phyloP scores from a whole-genome alignment of 2,329 filamentous ascomycete species.

The Orbilia javanica region DNA sequence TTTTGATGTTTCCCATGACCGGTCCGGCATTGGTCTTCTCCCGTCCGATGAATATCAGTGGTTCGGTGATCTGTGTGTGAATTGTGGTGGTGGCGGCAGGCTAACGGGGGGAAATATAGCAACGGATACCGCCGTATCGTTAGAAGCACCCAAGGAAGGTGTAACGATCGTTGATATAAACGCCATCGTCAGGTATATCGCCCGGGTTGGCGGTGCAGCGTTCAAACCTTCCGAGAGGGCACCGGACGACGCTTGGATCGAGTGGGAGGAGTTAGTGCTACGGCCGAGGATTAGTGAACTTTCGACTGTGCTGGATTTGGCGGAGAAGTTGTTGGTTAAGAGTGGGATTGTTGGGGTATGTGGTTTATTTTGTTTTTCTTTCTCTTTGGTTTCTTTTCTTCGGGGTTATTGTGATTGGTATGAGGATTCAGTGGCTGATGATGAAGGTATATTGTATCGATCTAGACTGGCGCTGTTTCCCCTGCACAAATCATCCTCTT shows the following conservation, averaged over 20 bases:
- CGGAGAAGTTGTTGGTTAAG: conserved; percentile 35
- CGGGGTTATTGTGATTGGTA: not conserved
- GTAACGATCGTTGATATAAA: conserved; percentile 61
- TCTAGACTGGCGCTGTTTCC: conserved; percentile 41
- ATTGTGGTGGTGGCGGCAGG: not conserved
- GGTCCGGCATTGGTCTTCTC: not conserved
- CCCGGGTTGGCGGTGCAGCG: conserved; percentile 59
- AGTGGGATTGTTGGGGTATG: conserved; percentile 31
- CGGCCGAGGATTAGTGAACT: conserved; percentile 51
- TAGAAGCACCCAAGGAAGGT: conserved; percentile 61
- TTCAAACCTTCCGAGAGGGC: conserved; percentile 58
- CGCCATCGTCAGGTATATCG: conserved; percentile 62
- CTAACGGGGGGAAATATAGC: conserved; percentile 11
- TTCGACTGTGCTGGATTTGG: conserved; percentile 42
- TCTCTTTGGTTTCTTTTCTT: not conserved
- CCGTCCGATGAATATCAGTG: not conserved
- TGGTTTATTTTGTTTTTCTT: not conserved
- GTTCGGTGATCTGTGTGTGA: too few relatives aligned
- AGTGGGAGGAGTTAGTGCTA: conserved; percentile 62
- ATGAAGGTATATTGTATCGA: not conserved
- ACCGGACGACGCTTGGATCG: conserved; percentile 61
- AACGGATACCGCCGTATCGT: conserved; percentile 58
- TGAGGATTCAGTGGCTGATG: not conserved
- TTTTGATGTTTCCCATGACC: too few relatives aligned
- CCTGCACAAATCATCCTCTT: conserved; percentile 62